Evolutionary conservation across 208 protist genomes (phyloP), one percentile per base, ranked within the genome.

Genomic region (Trypanosomatidae sp.): DNA sequence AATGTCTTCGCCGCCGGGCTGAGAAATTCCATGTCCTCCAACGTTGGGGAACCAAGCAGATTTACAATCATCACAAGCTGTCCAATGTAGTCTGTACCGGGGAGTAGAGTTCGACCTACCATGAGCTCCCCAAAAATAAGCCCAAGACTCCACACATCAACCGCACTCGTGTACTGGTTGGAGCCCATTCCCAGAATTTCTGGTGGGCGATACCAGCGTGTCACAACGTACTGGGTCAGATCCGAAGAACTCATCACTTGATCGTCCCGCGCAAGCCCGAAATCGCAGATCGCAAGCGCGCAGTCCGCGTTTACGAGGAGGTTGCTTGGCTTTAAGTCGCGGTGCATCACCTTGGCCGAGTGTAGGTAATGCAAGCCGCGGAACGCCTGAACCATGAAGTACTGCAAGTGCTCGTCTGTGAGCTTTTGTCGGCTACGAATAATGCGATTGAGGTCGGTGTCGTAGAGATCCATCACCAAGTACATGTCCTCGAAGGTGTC

Each of bases 91-190:
- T 97, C 91, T 9, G 71, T 73, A 9, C 93, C 93, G 0, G 87
- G 91, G 19, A 99, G 99, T 33, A 99, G 85, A 8, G 99, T 98
- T 62, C 96, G 94, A 4, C 98, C 98, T 1, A 99, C 73, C 73
- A 99, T 83, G 10, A 99, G 86, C 84, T 99, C 99, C 1, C 97
- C 99, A 66, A 99, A 95, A 49, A 99, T 99, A 69, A 99, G 98
- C 8, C 98, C 98, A 30, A 96, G 72, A 41, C 96, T 99, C 98
- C 97, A 99, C 52, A 99, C 87, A 86, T 99, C 98, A n/a, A 99
- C 98, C 9, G 97, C 87, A 41, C 91, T 97, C 1, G 95, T 99
- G 83, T 99, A 99, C 66, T 88, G 85, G 56, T 83, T 83, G 19
- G 88, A 84, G 46, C 86, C 86, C 86, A 94, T 93, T 6, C 87